Base-by-base conservation (phyloP, 345 rosid genomes). In the Cardiospermum halicacabum region DNA sequence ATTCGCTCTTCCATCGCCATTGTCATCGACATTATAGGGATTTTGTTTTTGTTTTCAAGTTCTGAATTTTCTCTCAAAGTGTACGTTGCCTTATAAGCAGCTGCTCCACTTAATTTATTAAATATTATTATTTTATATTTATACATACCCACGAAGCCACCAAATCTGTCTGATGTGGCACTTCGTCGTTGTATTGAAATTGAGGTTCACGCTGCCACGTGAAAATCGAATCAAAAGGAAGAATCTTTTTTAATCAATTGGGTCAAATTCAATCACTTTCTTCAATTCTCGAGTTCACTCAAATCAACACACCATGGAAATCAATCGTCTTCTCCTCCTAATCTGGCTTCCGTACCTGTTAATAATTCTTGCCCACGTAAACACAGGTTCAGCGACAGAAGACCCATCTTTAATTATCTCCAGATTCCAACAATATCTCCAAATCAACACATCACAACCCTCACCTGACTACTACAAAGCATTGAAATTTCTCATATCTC, bases 391-490 rank as follows among this genome's bases (percentile, higher is more conserved):
- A 16, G 8, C 39, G 9, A 5, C 39, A 19, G 56, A 64, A 5
- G 74, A 58, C 45, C 64, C 72, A n/a, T 58, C 73, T 12, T 59
- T 81, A 4, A 72, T 78, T 69, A 43, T 94, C 22, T 67, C 87
- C 42, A 84, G 99, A 66, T 94, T 94, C 81, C 97, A 81, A 54
- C 81, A 82, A 64, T 94, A 83, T 73, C 97, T 94, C 64, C 86
- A 80, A 71, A 85, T 94, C 84, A 71, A 94, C 83, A 91, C 97
- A 36, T 85, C 96, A 28, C 99, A 91, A 34, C 97, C 99, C 10
- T 63, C 26, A 2, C 99, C 99, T 0, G 77, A 81, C 53, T 94
- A 94, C 78, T 37, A 71, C 43, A 72, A 74, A 56, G 82, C 88
- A 31, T 65, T 84, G 50, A 74, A 83, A 7, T 94, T 91, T 74